phyloP scores from a whole-genome alignment of 257 asterid species.

The Nemophila menziesii region DNA sequence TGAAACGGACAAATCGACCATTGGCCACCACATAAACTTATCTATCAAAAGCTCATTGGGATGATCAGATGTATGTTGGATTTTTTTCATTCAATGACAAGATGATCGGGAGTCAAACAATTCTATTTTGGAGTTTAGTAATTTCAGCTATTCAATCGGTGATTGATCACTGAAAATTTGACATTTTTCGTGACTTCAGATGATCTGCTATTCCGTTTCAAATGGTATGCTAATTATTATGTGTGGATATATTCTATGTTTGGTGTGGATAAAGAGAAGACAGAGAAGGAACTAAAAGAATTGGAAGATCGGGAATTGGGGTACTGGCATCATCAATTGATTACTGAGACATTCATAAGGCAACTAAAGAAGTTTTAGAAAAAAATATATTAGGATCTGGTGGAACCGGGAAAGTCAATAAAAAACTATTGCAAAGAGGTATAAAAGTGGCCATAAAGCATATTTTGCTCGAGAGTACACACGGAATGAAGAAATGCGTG shows the following conservation, averaged over 20 bases:
- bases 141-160: too few species aligned
- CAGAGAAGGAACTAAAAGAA: conserved; percentile 12
- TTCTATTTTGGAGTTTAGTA: conserved; percentile 39
- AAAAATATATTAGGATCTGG: conserved; percentile 36
- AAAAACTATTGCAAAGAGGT: conserved; percentile 24
- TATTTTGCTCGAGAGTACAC: conserved; percentile 23
- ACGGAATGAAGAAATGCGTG: conserved; percentile 27
- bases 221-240: conserved; percentile 11
- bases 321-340: conserved; percentile 31
- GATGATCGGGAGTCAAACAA: conserved; percentile 22
- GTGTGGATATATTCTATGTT: too few species aligned
- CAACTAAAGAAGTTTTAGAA: conserved; percentile 27
- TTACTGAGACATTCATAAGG: conserved; percentile 24
- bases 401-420: conserved; percentile 37
- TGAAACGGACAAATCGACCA: conserved; percentile 13
- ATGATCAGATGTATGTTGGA: conserved; percentile 27
- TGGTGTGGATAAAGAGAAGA: too few species aligned
- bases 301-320: conserved; percentile 42
- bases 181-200: too few species aligned
- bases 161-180: too few species aligned
- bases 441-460: conserved; percentile 28
- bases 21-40: conserved; percentile 13
- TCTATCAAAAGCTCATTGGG: conserved; percentile 15
- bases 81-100: conserved; percentile 27
- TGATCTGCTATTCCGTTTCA: conserved; percentile 5